Evolutionary conservation across 225 moss, liverwort and hornwort species (phyloP).

Genomic region (Takakia lepidozioides): DNA sequence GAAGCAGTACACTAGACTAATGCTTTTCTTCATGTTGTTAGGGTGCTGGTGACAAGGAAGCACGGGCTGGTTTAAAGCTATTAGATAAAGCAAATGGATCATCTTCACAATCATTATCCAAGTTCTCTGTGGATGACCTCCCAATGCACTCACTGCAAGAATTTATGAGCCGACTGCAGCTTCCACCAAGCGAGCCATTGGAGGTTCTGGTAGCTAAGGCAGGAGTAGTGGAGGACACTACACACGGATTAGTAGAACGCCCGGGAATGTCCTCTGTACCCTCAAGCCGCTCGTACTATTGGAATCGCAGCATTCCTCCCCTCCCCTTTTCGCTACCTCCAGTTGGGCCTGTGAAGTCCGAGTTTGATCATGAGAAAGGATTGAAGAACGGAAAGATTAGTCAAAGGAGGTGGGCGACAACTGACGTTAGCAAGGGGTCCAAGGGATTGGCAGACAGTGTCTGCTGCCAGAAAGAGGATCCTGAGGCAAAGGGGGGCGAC

Average conservation of each 20-base stretch:
- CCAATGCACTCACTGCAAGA: slow-evolving; percentile 27
- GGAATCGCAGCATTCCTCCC: slow-evolving; percentile 34
- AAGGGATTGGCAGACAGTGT: slow-evolving; percentile 1
- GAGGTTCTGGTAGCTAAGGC: slow-evolving; percentile 21
- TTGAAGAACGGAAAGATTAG: not conserved
- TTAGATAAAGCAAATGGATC: slow-evolving; percentile 5
- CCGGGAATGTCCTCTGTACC: slow-evolving; percentile 11
- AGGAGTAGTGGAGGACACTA: slow-evolving; percentile 8
- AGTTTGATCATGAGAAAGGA: slow-evolving; percentile 4
- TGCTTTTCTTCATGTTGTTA: slow-evolving; percentile 5
- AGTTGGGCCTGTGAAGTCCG: slow-evolving; percentile 32
- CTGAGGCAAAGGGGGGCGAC: not conserved
- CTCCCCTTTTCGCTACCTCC: slow-evolving; percentile 30
- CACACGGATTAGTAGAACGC: slow-evolving; percentile 6
- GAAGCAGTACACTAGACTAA: too few relatives aligned
- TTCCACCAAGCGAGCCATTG: slow-evolving; percentile 26
- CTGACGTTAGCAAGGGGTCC: not conserved
- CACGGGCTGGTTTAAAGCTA: not conserved
- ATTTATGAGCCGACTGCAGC: slow-evolving; percentile 30
- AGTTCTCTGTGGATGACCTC: slow-evolving; percentile 14
- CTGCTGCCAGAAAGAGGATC: slow-evolving; percentile 4
- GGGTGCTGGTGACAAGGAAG: slow-evolving; percentile 12
- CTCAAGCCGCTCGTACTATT: too few relatives aligned
- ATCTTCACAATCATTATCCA: slow-evolving; percentile 3
- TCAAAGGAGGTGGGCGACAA: not conserved